Evolutionary conservation across 176 grass and related monocot genomes (phyloP), one percentile per base, ranked within the genome.

Genomic region (Cenchrus americanus): DNA sequence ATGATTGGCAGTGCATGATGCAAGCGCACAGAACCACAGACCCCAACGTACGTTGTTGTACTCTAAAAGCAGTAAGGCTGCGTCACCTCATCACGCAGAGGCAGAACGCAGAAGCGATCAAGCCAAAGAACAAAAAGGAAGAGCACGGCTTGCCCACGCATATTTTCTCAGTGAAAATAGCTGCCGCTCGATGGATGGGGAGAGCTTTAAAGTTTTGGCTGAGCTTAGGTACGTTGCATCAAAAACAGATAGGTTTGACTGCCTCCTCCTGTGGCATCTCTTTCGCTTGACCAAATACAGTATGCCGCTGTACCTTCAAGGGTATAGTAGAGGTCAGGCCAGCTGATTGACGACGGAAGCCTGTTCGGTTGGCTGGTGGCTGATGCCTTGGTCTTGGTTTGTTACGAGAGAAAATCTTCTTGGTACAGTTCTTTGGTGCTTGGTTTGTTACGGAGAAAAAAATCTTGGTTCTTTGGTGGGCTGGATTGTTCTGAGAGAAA

Each of bases 181-280:
- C 22, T 30, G 82, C 50, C 57, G 57, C 57, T 37, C 7, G 48
- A 30, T 30, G 27, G 27, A 30, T 30, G 27, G 27, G 2, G 27
- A 51, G 34, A 47, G 83, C 78, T 72, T 65, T 65, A 72, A 77
- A 82, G 65, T 81, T 64, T 77, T 77, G 57, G 19, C 83, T 72
- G 88, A 81, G 64, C 21, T 55, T 57, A 41, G 48, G 37, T 37
- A 37, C 34, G 34, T 2, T 55, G 73, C 73, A 71, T 83, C 63
- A 88, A 76, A 51, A 76, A 61, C 62, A 82, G 79, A 52, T 59
- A 52, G 5, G 71, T 86, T 82, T 82, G 88, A 86, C 70, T 62
- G 71, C 83, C 67, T 59, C 55, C 51, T 80, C 69, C 17, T 52
- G 76, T 58, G 10, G 66, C 51, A 41, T 65, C 58, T 66, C 48